Base-by-base conservation (phyloP, 805 yeast species). In the Millerozyma miso region DNA sequence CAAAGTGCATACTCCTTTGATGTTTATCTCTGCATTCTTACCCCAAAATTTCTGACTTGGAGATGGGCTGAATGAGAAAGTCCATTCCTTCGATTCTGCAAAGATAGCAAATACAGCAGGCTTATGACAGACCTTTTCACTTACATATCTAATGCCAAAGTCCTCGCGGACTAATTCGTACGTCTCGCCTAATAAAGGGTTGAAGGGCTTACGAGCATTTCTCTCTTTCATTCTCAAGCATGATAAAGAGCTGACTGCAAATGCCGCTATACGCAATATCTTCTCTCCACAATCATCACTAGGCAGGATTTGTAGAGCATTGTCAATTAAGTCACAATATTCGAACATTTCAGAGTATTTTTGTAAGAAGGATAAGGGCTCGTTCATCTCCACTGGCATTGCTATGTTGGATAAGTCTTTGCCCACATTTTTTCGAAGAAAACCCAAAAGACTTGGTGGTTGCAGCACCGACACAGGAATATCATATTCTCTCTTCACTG, bases 21-120 rank as follows among this genome's bases (percentile, higher is more conserved):
- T 87, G 37, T 77, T 76, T 44, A 93, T 67, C 59, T 93, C 98
- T 5, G 87, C 81, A 19, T 90, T 82, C 65, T 91, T 93, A 39
- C 98, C 97, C 95, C 97, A 91, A 55, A 88, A 87, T 60, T 89
- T 88, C 54, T 90, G 97, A 17, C 77, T 76, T 0, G 96, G 96
- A 19, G 80, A 67, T 3, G 85, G 75, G n/a, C 79, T 71, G 49
- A 79, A 82, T 32, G 73, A 70, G 33, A 80, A 58, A 39, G 77
- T 79, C 98, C 98, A 93, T 18, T 74, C 64, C 5, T 66, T 60
- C 18, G 86, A 73, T 44, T 91, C 97, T 4, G 80, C 86, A 59
- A 79, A 82, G 17, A 83, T 70, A 1, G 97, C 97, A 67, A 89
- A 80, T 2, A 90, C 79, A 13, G 83, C 82, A 2, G 99, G 99